Evolutionary conservation across 164 flowering plant species (phyloP).

Genomic region (Aristolochia californica): DNA sequence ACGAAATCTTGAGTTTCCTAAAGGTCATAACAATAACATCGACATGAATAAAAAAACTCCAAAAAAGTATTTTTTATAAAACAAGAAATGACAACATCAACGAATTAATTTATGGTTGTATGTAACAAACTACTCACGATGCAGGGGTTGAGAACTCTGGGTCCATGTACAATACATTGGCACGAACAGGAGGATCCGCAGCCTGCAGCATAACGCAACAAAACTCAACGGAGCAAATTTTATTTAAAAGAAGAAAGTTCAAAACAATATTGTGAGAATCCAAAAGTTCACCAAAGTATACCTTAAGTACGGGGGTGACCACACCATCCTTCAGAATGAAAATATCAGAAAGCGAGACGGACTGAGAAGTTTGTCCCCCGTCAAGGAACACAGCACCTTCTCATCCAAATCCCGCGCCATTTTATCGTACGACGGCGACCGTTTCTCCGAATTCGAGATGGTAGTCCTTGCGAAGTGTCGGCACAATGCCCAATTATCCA

Average conservation of each 20-base stretch:
- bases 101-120: neutral
- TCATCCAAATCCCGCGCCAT: slow-evolving; percentile 76
- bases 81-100: too few species aligned
- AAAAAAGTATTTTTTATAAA: too few species aligned
- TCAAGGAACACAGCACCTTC: slow-evolving; percentile 59
- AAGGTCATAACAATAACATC: too few species aligned
- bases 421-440: slow-evolving; percentile 55
- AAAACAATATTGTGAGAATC: neutral
- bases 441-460: slow-evolving; percentile 24
- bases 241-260: neutral
- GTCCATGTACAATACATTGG: slow-evolving; percentile 67
- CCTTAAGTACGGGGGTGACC: slow-evolving; percentile 80
- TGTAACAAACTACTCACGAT: slow-evolving; percentile 40
- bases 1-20: too few species aligned
- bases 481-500: neutral
- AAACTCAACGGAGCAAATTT: neutral
- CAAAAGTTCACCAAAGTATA: slow-evolving; percentile 2
- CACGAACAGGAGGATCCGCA: slow-evolving; percentile 90
- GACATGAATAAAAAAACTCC: too few species aligned
- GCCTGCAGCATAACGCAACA: slow-evolving; percentile 27
- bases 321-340: slow-evolving; percentile 63
- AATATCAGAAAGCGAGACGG: slow-evolving; percentile 73
- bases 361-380: slow-evolving; percentile 87
- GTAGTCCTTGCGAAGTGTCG: slow-evolving; percentile 16
- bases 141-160: slow-evolving; percentile 48